Evolutionary conservation across 257 asterid genomes (phyloP).

Genomic region (Haberlea rhodopensis): DNA sequence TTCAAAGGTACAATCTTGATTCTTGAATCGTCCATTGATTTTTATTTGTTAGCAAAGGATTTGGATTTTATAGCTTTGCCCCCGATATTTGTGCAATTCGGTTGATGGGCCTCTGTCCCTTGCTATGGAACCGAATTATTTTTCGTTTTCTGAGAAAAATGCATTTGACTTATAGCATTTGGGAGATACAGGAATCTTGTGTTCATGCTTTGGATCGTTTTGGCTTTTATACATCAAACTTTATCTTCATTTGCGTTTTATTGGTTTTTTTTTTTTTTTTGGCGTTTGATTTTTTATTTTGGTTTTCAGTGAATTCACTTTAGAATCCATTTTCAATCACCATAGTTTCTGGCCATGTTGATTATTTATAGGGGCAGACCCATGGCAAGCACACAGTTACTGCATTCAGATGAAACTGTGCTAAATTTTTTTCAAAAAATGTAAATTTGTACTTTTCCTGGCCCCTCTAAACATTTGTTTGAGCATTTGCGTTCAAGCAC

Average conservation of each 20-base stretch:
- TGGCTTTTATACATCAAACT: neutral
- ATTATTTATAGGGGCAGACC: neutral
- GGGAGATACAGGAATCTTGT: neutral
- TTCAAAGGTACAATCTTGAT: conserved; percentile 34
- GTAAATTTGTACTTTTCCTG: neutral
- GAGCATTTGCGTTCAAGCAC: neutral
- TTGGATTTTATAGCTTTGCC: neutral
- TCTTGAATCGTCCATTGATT: neutral
- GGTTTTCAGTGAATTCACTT: neutral
- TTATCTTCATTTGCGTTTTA: neutral
- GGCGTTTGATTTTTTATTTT: neutral
- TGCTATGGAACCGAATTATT: neutral
- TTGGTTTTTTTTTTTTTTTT: neutral
- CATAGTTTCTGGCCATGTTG: neutral
- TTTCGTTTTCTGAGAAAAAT: neutral
- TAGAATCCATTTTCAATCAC: conserved; percentile 2
- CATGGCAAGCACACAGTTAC: neutral
- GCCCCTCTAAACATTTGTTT: neutral
- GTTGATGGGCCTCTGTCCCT: neutral
- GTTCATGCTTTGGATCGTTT: neutral
- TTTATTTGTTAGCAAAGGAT: neutral
- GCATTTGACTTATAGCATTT: neutral
- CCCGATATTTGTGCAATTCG: neutral
- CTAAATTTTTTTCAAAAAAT: neutral
- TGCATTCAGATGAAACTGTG: neutral